Base-by-base conservation (phyloP, 176 grass and related monocot genomes). In the Zea luxurians region DNA sequence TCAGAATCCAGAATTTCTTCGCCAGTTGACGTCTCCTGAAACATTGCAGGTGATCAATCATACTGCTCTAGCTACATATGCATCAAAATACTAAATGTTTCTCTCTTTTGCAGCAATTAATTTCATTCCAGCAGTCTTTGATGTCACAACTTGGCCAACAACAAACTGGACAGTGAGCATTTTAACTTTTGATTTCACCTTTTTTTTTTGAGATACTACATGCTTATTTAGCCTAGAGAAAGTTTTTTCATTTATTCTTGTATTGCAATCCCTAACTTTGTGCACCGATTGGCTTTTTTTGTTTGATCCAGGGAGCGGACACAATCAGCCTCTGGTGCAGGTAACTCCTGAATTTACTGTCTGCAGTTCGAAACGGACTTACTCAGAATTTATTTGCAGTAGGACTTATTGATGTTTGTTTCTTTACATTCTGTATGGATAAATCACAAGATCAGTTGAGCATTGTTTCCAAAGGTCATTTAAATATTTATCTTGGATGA, bases 1-100 rank as follows among this genome's bases (percentile, higher is more conserved):
- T 64, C 89, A 97, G 85, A 91, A 93, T 80, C 94, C 94, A 68
- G 91, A 97, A 44, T 92, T 97, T 84, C 80, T 93, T 81, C 94
- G 79, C 82, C 94, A 97, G 76, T 72, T 97, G 74, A 81, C 88
- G 37, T 97, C 94, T 69, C 91, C 94, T 64, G 94, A 97, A 66
- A 89, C 86, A 38, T 83, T 97, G 82, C 91, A 93, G 91, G 91
- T 89, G 27, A 75, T 52, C 27, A 62, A 48, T 47, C 80, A 52
- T 66, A 50, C 46, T 55, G 2, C 18, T 78, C 46, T 78, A 86
- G 59, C 42, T 60, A 21, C 48, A 57, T 82, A 52, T 37, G 61
- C 13, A 43, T 61, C 17, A 79, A 44, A 16, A 21, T 87, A 81
- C 64, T 81, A 55, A 81, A 37, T 50, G 11, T 37, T 37, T 27